These are phyloP conservation scores for Ogataea siamensis DNA, from an alignment of 805 yeast species.

Conservation along the genomic window DNA sequence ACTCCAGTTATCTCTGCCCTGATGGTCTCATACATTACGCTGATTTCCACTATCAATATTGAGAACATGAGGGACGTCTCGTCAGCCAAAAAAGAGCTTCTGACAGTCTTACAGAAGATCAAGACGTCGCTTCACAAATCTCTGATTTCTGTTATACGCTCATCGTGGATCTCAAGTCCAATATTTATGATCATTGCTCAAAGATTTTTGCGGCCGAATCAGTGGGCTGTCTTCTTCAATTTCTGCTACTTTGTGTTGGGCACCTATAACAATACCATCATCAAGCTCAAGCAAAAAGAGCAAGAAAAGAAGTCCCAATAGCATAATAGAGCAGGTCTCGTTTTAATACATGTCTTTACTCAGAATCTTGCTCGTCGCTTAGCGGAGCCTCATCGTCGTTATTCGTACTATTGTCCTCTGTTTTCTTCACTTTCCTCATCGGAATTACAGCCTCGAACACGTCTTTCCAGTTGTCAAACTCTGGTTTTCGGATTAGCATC, in stretches of 20 bases:
- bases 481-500: constrained; percentile 76
- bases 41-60: constrained; percentile 39
- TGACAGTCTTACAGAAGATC: constrained; percentile 19
- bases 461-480: constrained; percentile 73
- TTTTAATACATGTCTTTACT: constrained; percentile 1
- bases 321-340: constrained; percentile 7
- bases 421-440: constrained; percentile 55
- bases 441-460: constrained; percentile 91
- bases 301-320: neutral
- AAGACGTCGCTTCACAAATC: constrained; percentile 39
- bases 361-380: constrained; percentile 1
- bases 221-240: constrained; percentile 65
- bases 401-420: constrained; percentile 12
- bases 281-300: constrained; percentile 36
- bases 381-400: constrained; percentile 5
- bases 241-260: constrained; percentile 58
- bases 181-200: constrained; percentile 55
- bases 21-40: constrained; percentile 51
- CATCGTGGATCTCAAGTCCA: constrained; percentile 55
- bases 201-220: constrained; percentile 51
- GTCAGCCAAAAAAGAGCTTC: constrained; percentile 18
- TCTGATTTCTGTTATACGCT: constrained; percentile 44
- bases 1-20: constrained; percentile 52
- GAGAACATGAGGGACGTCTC: constrained; percentile 4
- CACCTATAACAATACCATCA: constrained; percentile 56